Evolutionary conservation across 2,329 filamentous ascomycete species (phyloP).

Genomic region (Penicillium decumbens): DNA sequence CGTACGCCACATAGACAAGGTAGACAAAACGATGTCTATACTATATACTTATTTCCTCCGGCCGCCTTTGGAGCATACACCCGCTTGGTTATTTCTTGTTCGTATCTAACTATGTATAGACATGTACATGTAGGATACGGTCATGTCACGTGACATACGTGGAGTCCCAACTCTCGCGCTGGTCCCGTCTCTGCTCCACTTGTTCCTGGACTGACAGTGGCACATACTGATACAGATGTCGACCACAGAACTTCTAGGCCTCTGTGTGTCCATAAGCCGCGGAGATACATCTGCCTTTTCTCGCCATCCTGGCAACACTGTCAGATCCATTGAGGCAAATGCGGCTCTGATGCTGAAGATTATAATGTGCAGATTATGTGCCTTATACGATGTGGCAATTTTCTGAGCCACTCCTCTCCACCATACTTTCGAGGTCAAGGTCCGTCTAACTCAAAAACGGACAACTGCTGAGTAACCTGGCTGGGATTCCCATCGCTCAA

Average conservation of each 20-base stretch:
- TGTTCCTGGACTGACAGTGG: neutral
- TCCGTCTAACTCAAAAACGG: constrained; percentile 52
- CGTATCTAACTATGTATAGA: neutral
- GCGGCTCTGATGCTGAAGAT: neutral
- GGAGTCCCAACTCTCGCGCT: neutral
- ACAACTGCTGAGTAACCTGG: constrained; percentile 49
- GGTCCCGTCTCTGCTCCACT: neutral
- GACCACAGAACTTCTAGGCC: neutral
- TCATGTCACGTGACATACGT: neutral
- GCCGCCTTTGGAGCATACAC: neutral
- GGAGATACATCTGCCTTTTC: neutral
- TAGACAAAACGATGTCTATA: neutral
- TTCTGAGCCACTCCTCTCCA: constrained; percentile 48
- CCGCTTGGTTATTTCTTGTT: neutral
- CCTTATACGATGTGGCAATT: constrained; percentile 54
- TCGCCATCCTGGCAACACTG: neutral
- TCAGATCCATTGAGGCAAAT: neutral
- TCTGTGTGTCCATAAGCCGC: too few relatives aligned
- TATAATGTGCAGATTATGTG: constrained; percentile 47
- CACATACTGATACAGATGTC: neutral
- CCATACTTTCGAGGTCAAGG: constrained; percentile 45
- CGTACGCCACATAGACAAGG: neutral
- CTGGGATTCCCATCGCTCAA: constrained; percentile 51
- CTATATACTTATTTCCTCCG: neutral
- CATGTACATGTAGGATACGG: neutral